Percentiles rank a stretch among this genome's conserved stretches.
These are phyloP conservation scores for Heritiera littoralis DNA, from an alignment of 345 rosid species.

Conservation along the genomic window DNA sequence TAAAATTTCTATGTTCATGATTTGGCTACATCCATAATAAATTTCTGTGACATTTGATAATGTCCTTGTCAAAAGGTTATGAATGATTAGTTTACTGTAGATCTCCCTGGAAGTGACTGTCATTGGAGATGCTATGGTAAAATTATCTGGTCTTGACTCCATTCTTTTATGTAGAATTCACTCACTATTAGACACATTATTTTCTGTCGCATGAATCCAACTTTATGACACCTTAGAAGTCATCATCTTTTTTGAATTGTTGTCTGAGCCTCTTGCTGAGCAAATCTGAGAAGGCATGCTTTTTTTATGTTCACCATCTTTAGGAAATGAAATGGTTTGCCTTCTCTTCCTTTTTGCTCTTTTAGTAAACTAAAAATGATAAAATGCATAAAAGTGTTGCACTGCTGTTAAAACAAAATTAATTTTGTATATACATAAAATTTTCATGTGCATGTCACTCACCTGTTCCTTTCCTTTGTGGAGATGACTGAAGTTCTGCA, in stretches of 20 bases:
- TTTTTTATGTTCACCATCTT: not conserved
- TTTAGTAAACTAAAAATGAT: not conserved
- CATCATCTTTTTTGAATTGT: not conserved
- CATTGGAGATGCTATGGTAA: not conserved
- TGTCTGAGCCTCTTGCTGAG: not conserved
- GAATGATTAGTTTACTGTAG: not conserved
- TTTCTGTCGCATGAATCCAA: not conserved
- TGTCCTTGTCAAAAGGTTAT: not conserved
- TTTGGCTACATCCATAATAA: not conserved
- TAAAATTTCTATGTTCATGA: not conserved
- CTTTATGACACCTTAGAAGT: not conserved
- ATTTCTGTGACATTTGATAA: not conserved
- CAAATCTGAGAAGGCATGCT: not conserved
- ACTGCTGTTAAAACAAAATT: not conserved
- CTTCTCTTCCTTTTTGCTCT: not conserved
- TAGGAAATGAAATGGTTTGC: not conserved
- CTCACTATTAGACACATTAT: not conserved
- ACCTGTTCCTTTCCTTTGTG: not conserved
- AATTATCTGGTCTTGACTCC: not conserved
- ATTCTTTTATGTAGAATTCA: not conserved
- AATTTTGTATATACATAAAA: not conserved
- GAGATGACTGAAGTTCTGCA: not conserved
- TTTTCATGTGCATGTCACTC: not conserved
- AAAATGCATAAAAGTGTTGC: not conserved
- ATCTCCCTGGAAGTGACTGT: not conserved